A percentile compares a stretch with the other conserved stretches of the same genome.
phyloP scores from a whole-genome alignment of 179 eudicot genomes.

The Gypsophila paniculata region DNA sequence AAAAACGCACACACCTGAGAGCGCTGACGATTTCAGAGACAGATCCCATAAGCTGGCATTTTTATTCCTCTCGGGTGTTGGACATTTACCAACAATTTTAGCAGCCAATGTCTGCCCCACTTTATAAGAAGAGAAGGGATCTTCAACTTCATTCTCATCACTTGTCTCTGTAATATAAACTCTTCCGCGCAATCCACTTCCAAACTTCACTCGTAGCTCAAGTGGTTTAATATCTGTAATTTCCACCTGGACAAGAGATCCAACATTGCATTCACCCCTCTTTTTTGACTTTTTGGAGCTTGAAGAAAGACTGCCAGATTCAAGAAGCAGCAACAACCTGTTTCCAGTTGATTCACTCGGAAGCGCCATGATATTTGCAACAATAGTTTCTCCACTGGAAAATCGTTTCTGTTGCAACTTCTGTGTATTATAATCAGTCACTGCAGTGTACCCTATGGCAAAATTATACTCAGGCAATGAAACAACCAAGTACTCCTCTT shows the following conservation, averaged over 20 bases:
- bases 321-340: slow-evolving; percentile 68
- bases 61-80: slow-evolving; percentile 35
- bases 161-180: slow-evolving; percentile 77
- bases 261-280: slow-evolving; percentile 60
- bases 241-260: slow-evolving; percentile 82
- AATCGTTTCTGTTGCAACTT: slow-evolving; percentile 54
- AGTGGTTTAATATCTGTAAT: slow-evolving; percentile 80
- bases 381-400: slow-evolving; percentile 58
- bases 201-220: slow-evolving; percentile 84
- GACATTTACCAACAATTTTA: slow-evolving; percentile 54
- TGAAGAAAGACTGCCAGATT: slow-evolving; percentile 53
- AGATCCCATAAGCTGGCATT: slow-evolving; percentile 62
- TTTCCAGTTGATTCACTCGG: slow-evolving; percentile 67
- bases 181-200: slow-evolving; percentile 70
- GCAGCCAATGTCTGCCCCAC: slow-evolving; percentile 82
- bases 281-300: slow-evolving; percentile 73
- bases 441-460: slow-evolving; percentile 67
- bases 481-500: slow-evolving; percentile 82
- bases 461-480: slow-evolving; percentile 61
- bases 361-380: slow-evolving; percentile 70
- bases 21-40: slow-evolving; percentile 64
- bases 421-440: slow-evolving; percentile 78
- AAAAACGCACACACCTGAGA: slow-evolving; percentile 44
- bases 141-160: slow-evolving; percentile 51
- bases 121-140: slow-evolving; percentile 58